Evolutionary conservation across 2,329 filamentous ascomycete species (phyloP), one percentile per base, ranked within the genome.

Genomic region (Colletotrichum paranaense): DNA sequence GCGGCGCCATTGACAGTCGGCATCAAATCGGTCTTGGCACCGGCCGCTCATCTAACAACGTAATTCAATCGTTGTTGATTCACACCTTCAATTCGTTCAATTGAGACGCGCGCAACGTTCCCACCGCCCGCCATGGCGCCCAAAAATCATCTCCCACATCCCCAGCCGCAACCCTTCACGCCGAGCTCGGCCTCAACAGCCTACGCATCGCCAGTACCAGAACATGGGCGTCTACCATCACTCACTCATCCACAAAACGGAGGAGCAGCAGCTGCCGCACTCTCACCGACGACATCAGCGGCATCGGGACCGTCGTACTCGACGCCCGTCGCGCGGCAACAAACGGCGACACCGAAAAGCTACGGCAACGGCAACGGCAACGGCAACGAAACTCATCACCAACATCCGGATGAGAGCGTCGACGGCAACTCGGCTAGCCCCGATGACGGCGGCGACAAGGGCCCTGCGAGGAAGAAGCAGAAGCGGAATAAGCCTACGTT

Each of bases 401-500:
- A 42, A 14, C 14, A 49, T 7, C 42, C 42, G 35, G 71, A 67
- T 14, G 73, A 67, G 16, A 62, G 67, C 32, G 7, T 65, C 53
- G 62, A 62, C 49, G 67, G 52, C 16, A 59, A 68, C 66, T 64
- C 62, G 30, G 49, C 64, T 28, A 72, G 69, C 58, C 69, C 69
- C n/a, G 68, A 71, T 24, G 59, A 67, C 38, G 16, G 72, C 60
- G 42, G 72, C 14, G 69, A 75, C 0, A 79, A 85, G 56, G 38
- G 38, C 38, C 87, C 85, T n/a, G 79, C 84, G 12, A 88, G 84
- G 81, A 94, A 93, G 85, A 94, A 93, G 83, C 93, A 95, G 84
- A 95, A 93, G 85, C 90, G 94, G 60, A 96, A 96, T 83, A 96
- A 96, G 81, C 94, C 94, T 4, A 95, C 93, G 1, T 80, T 95